A percentile compares a stretch with the other conserved stretches of the same genome.
Conservation (phyloP, 768 basidiomycete genomes). For the Tulasnella sp. region DNA sequence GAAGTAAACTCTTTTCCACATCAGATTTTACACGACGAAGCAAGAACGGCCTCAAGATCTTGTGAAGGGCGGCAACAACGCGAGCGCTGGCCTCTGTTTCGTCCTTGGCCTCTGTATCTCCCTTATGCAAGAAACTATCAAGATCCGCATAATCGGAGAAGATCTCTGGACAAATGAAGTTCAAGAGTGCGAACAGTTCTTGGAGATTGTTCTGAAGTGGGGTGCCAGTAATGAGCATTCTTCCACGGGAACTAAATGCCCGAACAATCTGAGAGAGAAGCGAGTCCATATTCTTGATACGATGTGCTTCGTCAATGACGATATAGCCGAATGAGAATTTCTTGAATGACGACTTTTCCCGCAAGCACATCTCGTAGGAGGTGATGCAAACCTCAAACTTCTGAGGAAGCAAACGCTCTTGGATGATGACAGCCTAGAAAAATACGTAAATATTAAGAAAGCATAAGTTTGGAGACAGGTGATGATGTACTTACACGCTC, state of each 20-base stretch:
- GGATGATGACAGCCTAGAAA: constrained; percentile 51
- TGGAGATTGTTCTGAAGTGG: constrained; percentile 95
- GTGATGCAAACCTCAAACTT: constrained; percentile 93
- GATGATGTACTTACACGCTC: constrained; percentile 44
- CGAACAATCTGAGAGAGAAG: constrained; percentile 91
- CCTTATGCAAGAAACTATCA: constrained; percentile 88
- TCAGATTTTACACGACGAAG: constrained; percentile 89
- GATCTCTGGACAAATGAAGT: constrained; percentile 95
- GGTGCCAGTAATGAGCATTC: constrained; percentile 91
- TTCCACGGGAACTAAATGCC: constrained; percentile 73
- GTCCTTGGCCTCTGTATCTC: constrained; percentile 41
- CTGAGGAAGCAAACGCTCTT: constrained; percentile 62
- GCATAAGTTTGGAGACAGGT: background rate
- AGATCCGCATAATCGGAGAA: constrained; percentile 85
- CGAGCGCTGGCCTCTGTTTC: constrained; percentile 79
- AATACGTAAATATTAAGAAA: background rate
- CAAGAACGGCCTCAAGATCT: constrained; percentile 90
- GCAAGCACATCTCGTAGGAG: constrained; percentile 92
- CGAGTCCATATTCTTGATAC: constrained; percentile 98
- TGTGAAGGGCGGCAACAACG: constrained; percentile 93
- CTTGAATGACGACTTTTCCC: constrained; percentile 83
- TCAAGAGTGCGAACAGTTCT: constrained; percentile 81
- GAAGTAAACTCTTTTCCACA: constrained; percentile 89
- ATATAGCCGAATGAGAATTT: constrained; percentile 98
- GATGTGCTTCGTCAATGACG: constrained; percentile 95